phyloP scores from a whole-genome alignment of 768 basidiomycete genomes.

The Suillus sp. region DNA sequence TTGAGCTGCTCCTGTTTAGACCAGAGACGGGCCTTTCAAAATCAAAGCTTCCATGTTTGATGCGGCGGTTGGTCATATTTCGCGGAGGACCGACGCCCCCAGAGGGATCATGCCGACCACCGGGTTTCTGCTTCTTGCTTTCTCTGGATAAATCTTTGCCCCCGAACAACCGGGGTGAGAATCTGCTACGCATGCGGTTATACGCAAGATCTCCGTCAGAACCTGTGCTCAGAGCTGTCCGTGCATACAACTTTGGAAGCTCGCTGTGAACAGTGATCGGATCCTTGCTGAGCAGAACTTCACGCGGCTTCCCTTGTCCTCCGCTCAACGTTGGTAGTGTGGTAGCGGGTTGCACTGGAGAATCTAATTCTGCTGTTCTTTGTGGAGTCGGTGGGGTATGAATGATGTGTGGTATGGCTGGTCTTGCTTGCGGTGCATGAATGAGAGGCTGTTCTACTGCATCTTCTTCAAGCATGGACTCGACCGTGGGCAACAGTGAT shows the following conservation, averaged over 20 bases:
- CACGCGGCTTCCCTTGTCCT: conserved; percentile 15
- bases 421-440: conserved; percentile 29
- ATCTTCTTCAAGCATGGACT: conserved; percentile 29
- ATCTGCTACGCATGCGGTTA: conserved; percentile 25
- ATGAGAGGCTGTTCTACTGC: conserved; percentile 25
- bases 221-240: not conserved
- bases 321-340: conserved; percentile 17
- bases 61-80: conserved; percentile 42
- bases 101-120: conserved; percentile 21
- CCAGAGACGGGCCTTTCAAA: conserved; percentile 66
- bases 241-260: conserved; percentile 18
- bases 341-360: conserved; percentile 11
- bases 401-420: conserved; percentile 34
- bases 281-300: conserved; percentile 24
- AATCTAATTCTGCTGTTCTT: conserved; percentile 23
- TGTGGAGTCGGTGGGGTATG: conserved; percentile 42
- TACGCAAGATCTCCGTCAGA: conserved; percentile 1
- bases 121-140: conserved; percentile 27
- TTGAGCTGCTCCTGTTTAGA: conserved; percentile 33
- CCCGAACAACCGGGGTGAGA: conserved; percentile 34
- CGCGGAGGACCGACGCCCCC: conserved; percentile 18
- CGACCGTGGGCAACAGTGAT: conserved; percentile 27
- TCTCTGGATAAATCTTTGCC: conserved; percentile 28
- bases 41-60: conserved; percentile 75
- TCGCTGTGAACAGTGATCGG: conserved; percentile 28